Percentiles rank a stretch among this genome's conserved stretches.
These are phyloP conservation scores for Austroboletus novae-zelandiae DNA, from an alignment of 1,284 basidiomycete species.

Conservation along the genomic window DNA sequence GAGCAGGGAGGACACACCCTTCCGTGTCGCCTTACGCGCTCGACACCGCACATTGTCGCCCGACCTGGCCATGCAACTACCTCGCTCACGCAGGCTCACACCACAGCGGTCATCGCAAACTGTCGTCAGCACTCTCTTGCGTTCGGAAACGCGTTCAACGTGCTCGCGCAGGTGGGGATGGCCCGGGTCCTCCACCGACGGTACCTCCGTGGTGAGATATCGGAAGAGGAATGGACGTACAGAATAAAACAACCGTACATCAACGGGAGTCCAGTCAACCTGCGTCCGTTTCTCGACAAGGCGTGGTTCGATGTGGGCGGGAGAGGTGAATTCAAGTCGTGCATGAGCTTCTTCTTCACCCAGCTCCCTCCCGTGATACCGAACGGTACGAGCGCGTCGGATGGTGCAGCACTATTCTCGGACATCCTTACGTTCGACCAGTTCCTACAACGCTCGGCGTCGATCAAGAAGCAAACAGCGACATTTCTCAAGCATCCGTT, in stretches of 20 bases:
- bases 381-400: neutral
- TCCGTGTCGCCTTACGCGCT: conserved; percentile 39
- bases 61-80: conserved; percentile 26
- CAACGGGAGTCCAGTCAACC: conserved; percentile 44
- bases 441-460: conserved; percentile 44
- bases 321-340: conserved; percentile 2
- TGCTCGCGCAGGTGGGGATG: conserved; percentile 54
- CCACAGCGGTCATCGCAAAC: conserved; percentile 28
- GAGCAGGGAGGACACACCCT: conserved; percentile 57
- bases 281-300: conserved; percentile 50
- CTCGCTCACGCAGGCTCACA: conserved; percentile 30
- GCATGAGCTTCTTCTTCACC: neutral
- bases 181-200: conserved; percentile 50
- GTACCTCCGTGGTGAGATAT: conserved; percentile 47
- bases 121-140: conserved; percentile 47
- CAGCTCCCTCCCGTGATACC: neutral
- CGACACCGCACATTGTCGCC: conserved; percentile 39
- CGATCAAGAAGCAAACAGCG: conserved; percentile 39
- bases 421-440: conserved; percentile 43
- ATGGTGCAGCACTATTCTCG: conserved; percentile 35
- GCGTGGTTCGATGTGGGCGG: conserved; percentile 50
- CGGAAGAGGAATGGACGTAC: conserved; percentile 51
- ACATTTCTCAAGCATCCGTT: conserved; percentile 43
- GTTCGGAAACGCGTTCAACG: conserved; percentile 49
- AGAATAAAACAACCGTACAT: conserved; percentile 48